Percentiles rank a stretch among this genome's conserved stretches.
phyloP scores from a whole-genome alignment of 1,284 basidiomycete genomes.

The Tilletia caries region DNA sequence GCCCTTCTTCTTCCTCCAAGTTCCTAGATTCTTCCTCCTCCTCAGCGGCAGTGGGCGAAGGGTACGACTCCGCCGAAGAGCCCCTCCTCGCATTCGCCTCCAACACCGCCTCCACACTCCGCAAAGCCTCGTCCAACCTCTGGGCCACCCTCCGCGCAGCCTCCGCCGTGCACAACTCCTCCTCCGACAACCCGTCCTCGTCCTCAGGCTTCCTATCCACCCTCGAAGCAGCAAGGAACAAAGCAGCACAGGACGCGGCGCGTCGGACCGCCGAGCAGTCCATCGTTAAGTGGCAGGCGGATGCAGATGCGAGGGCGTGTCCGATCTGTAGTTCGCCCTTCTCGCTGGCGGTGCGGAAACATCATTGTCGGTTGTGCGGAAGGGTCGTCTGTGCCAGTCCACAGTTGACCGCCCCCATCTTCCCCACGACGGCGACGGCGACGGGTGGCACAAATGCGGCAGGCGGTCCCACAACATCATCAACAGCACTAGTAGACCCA shows the following conservation, averaged over 20 bases:
- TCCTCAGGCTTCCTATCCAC: neutral
- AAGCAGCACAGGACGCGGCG: neutral
- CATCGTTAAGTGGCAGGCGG: conserved; percentile 93
- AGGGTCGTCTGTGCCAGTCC: conserved; percentile 87
- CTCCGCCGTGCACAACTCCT: neutral
- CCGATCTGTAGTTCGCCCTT: conserved; percentile 84
- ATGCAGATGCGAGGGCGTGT: conserved; percentile 71
- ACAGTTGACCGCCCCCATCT: conserved; percentile 56
- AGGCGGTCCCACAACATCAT: too few relatives aligned
- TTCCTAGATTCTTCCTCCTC: too few relatives aligned
- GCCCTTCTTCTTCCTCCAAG: too few relatives aligned
- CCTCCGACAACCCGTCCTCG: too few relatives aligned
- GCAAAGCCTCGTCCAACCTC: conserved; percentile 6
- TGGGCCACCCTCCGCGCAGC: conserved; percentile 2
- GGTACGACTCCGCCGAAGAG: neutral
- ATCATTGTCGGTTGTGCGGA: conserved; percentile 93
- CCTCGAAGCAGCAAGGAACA: neutral
- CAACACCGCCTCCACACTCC: neutral
- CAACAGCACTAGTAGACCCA: conserved; percentile 40
- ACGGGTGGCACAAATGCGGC: conserved; percentile 52
- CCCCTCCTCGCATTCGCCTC: neutral
- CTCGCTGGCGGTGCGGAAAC: conserved; percentile 85
- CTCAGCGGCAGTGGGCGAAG: too few relatives aligned
- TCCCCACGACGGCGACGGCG: neutral
- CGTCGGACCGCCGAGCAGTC: conserved; percentile 65